These are phyloP conservation scores for Anthostomella pinea DNA, from an alignment of 2,329 filamentous ascomycete species.

Conservation along the genomic window DNA sequence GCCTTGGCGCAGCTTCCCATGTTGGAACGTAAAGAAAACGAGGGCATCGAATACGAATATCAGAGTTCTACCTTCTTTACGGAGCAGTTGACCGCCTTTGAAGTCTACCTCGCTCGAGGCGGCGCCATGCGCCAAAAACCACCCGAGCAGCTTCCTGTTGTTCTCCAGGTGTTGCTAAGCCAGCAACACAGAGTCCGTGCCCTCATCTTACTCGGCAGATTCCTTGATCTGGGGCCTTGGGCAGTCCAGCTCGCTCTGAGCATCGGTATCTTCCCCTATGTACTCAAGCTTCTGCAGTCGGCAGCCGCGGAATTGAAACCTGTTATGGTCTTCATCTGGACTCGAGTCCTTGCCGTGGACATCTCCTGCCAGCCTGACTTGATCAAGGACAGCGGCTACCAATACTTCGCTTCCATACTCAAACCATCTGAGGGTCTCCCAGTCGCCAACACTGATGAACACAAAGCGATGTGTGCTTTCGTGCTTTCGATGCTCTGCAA, in stretches of 20 bases:
- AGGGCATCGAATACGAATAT: slow-evolving; percentile 80
- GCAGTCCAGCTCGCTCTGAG: slow-evolving; percentile 96
- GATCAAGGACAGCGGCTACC: slow-evolving; percentile 94
- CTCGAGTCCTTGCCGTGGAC: slow-evolving; percentile 90
- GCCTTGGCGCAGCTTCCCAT: slow-evolving; percentile 85
- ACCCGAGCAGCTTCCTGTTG: slow-evolving; percentile 92
- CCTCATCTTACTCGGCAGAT: slow-evolving; percentile 86
- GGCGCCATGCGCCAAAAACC: slow-evolving; percentile 79
- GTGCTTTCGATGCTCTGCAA: slow-evolving; percentile 97
- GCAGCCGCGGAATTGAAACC: slow-evolving; percentile 93
- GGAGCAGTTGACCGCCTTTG: slow-evolving; percentile 94
- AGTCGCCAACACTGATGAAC: slow-evolving; percentile 84
- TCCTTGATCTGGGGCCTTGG: slow-evolving; percentile 94
- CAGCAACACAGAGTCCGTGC: slow-evolving; percentile 92
- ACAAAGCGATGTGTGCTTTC: slow-evolving; percentile 98
- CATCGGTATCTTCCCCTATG: slow-evolving; percentile 98
- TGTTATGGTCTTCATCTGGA: slow-evolving; percentile 99
- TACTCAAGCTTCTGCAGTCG: slow-evolving; percentile 94
- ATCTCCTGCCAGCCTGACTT: slow-evolving; percentile 90
- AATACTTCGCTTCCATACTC: slow-evolving; percentile 92
- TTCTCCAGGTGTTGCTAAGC: slow-evolving; percentile 91
- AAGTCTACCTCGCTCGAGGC: slow-evolving; percentile 85
- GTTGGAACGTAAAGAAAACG: slow-evolving; percentile 74
- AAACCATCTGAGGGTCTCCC: slow-evolving; percentile 81
- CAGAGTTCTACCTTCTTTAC: slow-evolving; percentile 95